Evolutionary conservation across 768 basidiomycete genomes (phyloP).

Genomic region (Cystobasidium ongulense): DNA sequence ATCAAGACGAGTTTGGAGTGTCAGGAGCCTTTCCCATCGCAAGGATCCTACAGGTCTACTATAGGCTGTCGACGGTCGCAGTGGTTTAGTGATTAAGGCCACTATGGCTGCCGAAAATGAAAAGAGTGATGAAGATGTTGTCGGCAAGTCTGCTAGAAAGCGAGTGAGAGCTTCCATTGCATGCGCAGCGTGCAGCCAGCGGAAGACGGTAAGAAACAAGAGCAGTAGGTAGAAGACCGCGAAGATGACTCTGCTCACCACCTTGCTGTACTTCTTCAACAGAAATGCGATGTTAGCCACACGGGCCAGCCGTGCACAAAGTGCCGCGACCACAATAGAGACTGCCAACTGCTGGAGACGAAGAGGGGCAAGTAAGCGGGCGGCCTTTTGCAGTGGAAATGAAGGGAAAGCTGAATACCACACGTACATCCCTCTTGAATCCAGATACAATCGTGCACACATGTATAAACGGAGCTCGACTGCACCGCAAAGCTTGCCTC

Average conservation of each 20-base stretch:
- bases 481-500: neutral
- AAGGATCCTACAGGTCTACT: no score
- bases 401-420: neutral
- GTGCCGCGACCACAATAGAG: neutral
- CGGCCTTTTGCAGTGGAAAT: no score
- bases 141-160: neutral
- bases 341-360: neutral
- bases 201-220: neutral
- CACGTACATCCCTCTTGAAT: neutral
- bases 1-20: no score
- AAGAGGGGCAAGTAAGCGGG: slow-evolving; percentile 1
- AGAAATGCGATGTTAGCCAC: slow-evolving; percentile 1
- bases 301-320: slow-evolving; percentile 1
- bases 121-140: neutral
- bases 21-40: no score
- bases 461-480: neutral
- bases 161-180: neutral
- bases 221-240: no score
- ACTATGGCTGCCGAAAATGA: neutral
- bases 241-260: neutral
- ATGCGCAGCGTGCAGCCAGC: neutral
- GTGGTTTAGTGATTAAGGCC: no score
- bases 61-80: no score
- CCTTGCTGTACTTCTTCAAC: neutral
- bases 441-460: neutral